Conservation (phyloP, 345 rosid genomes). For the Euphorbia lathyris region DNA sequence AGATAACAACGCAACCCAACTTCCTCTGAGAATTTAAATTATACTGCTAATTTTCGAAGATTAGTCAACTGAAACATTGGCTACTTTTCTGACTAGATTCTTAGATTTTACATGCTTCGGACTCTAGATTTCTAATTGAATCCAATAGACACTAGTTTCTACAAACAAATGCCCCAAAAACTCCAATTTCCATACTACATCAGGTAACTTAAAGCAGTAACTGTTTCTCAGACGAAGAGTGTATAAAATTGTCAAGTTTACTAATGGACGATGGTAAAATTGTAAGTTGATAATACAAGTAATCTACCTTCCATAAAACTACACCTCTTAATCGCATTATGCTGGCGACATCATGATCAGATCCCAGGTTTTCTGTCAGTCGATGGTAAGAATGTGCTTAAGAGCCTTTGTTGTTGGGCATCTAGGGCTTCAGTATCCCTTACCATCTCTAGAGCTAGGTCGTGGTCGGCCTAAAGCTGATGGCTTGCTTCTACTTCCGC, state of each 20-base stretch:
- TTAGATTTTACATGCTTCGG: neutral
- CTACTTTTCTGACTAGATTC: neutral
- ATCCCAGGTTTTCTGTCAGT: no score
- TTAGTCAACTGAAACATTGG: neutral
- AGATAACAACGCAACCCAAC: neutral
- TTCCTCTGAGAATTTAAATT: neutral
- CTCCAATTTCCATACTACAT: neutral
- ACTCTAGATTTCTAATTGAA: neutral
- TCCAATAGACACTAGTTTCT: neutral
- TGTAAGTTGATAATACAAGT: no score
- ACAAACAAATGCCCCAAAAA: conserved; percentile 3
- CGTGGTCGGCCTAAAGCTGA: no score
- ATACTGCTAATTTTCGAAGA: neutral
- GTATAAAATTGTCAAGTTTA: neutral
- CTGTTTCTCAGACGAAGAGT: neutral
- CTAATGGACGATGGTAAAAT: neutral
- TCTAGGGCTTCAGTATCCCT: no score
- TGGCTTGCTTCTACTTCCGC: no score
- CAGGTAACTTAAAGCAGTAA: neutral
- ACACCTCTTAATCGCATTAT: no score
- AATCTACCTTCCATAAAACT: no score
- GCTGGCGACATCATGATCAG: no score
- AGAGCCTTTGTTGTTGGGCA: no score
- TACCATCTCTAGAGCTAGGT: no score
- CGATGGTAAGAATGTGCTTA: no score